A percentile compares a stretch with the other conserved stretches of the same genome.
Evolutionary conservation across 177 flowering plant genomes (phyloP).

Genomic region (Vitis hybrid): DNA sequence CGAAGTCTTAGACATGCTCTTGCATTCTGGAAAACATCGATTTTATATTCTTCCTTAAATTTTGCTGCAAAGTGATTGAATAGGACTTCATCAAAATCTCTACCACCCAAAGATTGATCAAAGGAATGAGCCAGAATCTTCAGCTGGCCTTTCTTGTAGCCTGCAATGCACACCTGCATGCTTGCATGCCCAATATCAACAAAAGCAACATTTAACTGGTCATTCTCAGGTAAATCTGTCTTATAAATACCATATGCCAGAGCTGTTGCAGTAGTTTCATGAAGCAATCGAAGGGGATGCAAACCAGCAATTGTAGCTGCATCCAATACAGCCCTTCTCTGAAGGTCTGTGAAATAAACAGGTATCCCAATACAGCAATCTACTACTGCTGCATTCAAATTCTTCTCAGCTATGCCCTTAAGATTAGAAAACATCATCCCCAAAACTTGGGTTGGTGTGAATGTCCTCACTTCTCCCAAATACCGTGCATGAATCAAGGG

Average conservation of each 20-base stretch:
- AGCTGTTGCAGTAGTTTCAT: slow-evolving; percentile 95
- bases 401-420: slow-evolving; percentile 84
- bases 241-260: slow-evolving; percentile 96
- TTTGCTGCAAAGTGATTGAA: slow-evolving; percentile 79
- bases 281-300: slow-evolving; percentile 75
- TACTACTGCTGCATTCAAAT: slow-evolving; percentile 82
- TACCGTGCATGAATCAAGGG: slow-evolving; percentile 76
- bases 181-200: slow-evolving; percentile 90
- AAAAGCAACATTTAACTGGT: slow-evolving; percentile 84
- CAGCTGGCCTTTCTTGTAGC: slow-evolving; percentile 88
- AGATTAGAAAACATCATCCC: slow-evolving; percentile 81
- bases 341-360: slow-evolving; percentile 86
- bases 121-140: slow-evolving; percentile 75
- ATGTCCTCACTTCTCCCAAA: slow-evolving; percentile 61
- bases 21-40: slow-evolving; percentile 82
- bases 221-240: slow-evolving; percentile 90
- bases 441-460: slow-evolving; percentile 78
- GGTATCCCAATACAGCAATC: slow-evolving; percentile 97
- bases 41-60: slow-evolving; percentile 78
- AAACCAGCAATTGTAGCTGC: slow-evolving; percentile 92
- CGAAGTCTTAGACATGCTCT: slow-evolving; percentile 78
- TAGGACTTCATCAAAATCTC: slow-evolving; percentile 89
- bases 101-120: slow-evolving; percentile 84
- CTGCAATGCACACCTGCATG: slow-evolving; percentile 94
- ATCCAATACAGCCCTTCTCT: slow-evolving; percentile 86